Conservation (phyloP, 495 filamentous ascomycete genomes). For the Aspergillus baeticus region DNA sequence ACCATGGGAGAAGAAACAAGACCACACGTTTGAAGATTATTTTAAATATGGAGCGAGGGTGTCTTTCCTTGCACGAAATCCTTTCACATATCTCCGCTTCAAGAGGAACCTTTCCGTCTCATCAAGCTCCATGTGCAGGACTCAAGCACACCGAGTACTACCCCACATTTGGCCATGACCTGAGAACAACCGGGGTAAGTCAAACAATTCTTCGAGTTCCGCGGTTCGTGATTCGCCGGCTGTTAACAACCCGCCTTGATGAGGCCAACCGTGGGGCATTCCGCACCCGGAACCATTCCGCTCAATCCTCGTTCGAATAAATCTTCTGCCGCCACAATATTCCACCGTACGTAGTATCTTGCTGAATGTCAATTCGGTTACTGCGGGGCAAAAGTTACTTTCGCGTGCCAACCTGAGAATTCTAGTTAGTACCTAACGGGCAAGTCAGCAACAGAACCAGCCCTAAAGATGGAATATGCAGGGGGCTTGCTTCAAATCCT, state of each 20-base stretch:
- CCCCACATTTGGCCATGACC: background rate
- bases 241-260: background rate
- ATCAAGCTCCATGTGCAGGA: background rate
- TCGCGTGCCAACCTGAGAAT: too few species aligned
- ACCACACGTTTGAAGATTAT: background rate
- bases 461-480: too few species aligned
- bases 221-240: constrained; percentile 1
- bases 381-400: too few species aligned
- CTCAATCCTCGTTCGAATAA: background rate
- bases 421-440: too few species aligned
- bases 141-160: background rate
- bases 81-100: constrained; percentile 3
- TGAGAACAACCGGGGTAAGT: constrained; percentile 7
- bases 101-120: constrained; percentile 16
- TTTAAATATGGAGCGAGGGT: background rate
- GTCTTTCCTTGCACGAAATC: background rate
- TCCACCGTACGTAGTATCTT: background rate
- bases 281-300: constrained; percentile 19
- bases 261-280: constrained; percentile 10
- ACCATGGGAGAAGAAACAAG: background rate
- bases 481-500: too few species aligned
- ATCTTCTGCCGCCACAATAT: background rate
- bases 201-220: background rate
- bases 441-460: too few species aligned
- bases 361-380: too few species aligned